Evolutionary conservation across 179 eudicot genomes (phyloP).

Genomic region (Silene noctiflora): DNA sequence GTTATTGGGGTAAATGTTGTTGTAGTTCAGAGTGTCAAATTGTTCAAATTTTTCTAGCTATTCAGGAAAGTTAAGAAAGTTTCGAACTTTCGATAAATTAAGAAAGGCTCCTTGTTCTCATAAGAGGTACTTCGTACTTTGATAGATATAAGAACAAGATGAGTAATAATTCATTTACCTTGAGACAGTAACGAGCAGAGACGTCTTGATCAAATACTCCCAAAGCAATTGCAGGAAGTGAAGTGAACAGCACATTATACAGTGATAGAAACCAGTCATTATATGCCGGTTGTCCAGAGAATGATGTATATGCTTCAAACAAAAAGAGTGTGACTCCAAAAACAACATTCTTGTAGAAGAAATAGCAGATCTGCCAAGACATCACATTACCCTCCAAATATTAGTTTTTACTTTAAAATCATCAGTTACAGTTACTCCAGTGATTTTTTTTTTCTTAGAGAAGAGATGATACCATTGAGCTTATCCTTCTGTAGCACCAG

Average conservation of each 20-base stretch:
- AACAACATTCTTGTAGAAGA: slow-evolving; percentile 74
- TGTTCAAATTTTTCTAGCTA: no score
- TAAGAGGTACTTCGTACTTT: no score
- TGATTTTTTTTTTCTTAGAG: neutral
- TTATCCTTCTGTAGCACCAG: slow-evolving; percentile 84
- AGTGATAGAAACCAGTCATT: slow-evolving; percentile 80
- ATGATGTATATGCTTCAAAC: slow-evolving; percentile 67
- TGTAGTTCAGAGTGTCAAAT: no score
- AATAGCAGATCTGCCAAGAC: slow-evolving; percentile 75
- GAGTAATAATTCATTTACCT: slow-evolving; percentile 36
- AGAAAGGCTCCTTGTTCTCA: no score
- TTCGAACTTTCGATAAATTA: no score
- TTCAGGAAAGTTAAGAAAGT: no score
- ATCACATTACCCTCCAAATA: no score
- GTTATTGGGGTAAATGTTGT: no score
- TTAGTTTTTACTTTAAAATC: no score
- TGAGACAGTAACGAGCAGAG: slow-evolving; percentile 71
- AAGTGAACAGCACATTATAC: slow-evolving; percentile 71
- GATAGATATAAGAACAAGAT: neutral
- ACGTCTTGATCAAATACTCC: slow-evolving; percentile 89
- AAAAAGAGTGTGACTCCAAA: slow-evolving; percentile 67
- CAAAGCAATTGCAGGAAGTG: slow-evolving; percentile 72
- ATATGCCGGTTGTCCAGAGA: slow-evolving; percentile 70
- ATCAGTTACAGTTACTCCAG: no score
- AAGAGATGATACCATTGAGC: slow-evolving; percentile 60